Conservation (phyloP, 768 basidiomycete species). For the Auriscalpium vulgare region DNA sequence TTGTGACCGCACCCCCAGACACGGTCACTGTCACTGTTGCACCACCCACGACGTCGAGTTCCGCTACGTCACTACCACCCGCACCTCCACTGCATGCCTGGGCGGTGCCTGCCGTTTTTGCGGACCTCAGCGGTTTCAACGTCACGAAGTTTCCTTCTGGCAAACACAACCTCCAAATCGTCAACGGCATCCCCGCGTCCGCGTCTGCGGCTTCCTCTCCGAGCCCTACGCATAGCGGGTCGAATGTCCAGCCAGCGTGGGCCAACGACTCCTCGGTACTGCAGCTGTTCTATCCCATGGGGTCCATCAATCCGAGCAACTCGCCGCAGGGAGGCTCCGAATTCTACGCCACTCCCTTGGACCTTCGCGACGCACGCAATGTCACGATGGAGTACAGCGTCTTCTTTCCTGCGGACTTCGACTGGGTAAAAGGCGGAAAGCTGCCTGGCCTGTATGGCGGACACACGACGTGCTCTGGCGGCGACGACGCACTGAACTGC, state of each 20-base stretch:
- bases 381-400: slow-evolving; percentile 63
- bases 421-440: slow-evolving; percentile 80
- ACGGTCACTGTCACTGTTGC: background rate
- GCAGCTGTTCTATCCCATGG: slow-evolving; percentile 59
- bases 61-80: background rate
- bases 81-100: background rate
- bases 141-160: slow-evolving; percentile 10
- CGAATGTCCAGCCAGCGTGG: slow-evolving; percentile 17
- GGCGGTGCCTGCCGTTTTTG: slow-evolving; percentile 2
- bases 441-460: slow-evolving; percentile 77
- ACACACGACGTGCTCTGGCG: slow-evolving; percentile 61
- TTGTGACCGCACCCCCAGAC: background rate
- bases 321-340: slow-evolving; percentile 62
- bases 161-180: slow-evolving; percentile 6
- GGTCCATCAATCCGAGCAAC: slow-evolving; percentile 57
- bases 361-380: slow-evolving; percentile 38
- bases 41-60: background rate
- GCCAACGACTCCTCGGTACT: slow-evolving; percentile 35
- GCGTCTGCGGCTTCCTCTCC: background rate
- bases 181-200: slow-evolving; percentile 6
- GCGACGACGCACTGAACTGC: slow-evolving; percentile 60
- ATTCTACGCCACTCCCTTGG: slow-evolving; percentile 48
- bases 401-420: slow-evolving; percentile 67
- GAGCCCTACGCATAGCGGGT: slow-evolving; percentile 2
- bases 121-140: slow-evolving; percentile 8